Base-by-base conservation (phyloP, 176 grass and related monocot species). In the Oryza coarctata region DNA sequence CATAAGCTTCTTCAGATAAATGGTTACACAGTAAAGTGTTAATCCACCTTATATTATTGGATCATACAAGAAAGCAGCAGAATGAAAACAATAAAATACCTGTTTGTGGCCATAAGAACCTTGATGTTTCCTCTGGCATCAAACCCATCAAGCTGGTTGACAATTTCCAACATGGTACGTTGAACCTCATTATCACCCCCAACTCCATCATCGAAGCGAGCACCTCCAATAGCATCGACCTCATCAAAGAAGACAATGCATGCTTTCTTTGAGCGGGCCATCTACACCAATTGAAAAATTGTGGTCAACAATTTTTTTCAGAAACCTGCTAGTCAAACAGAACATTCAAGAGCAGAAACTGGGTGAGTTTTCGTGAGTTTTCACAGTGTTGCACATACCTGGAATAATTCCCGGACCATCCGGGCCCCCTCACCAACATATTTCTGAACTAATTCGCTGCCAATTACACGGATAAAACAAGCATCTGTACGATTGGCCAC, bases 241-340 rank as follows among this genome's bases (percentile, higher is more conserved):
- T 98, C 95, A 63, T 98, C 95, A 72, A 98, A 98, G 75, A 98
- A 98, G 18, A 98, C 90, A 79, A 98, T 98, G 86, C 95, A 98
- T 12, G 95, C 95, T 77, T 98, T 98, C 77, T 98, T 98, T 3
- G 95, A 89, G 68, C 92, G 90, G 25, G 95, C 95, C 95, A 98
- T 98, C 95, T 98, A 75, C 67, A 85, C 39, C 57, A 72, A 33
- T 33, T 33, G 32, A 50, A 39, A 2, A 36, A 5, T 36, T 36
- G 4, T 36, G 35, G 4, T 0, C 14, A n/a, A 7, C n/a, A 68
- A 14, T 43, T 49, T 20, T 32, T 57, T 39, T 70, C 75, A 91
- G 58, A 77, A 89, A 29, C 40, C 27, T 26, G 63, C 4, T 43
- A 2, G 35, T 38, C 35, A 65, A 72, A 78, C 13, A 2, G 26